These are phyloP conservation scores for Eucalyptus tenuipes DNA, from an alignment of 345 rosid genomes.

Conservation along the genomic window DNA sequence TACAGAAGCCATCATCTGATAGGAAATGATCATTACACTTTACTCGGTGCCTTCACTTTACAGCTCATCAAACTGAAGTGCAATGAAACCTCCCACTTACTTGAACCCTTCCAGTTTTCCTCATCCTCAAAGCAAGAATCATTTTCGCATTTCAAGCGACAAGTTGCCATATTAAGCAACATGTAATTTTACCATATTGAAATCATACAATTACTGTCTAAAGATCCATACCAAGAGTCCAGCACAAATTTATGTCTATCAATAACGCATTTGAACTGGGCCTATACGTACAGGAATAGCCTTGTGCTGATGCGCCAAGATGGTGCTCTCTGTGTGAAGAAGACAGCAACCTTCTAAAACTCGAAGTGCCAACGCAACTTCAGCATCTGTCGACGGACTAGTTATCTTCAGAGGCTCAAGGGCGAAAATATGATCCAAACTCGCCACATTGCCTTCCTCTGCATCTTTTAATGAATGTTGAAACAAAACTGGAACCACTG, in stretches of 20 bases:
- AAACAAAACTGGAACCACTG: constrained; percentile 85
- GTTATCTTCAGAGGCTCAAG: constrained; percentile 75
- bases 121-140: neutral
- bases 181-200: neutral
- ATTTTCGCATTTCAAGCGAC: neutral
- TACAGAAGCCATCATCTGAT: neutral
- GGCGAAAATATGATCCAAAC: constrained; percentile 66
- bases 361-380: constrained; percentile 78
- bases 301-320: constrained; percentile 67
- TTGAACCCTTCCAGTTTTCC: neutral
- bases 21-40: neutral
- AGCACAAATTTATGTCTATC: neutral
- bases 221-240: neutral
- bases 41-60: neutral
- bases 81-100: neutral
- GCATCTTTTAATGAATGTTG: constrained; percentile 53
- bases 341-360: constrained; percentile 94
- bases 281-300: constrained; percentile 48
- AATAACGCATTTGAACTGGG: neutral
- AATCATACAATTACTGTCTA: neutral
- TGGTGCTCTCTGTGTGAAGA: constrained; percentile 74
- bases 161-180: neutral
- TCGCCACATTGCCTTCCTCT: constrained; percentile 58
- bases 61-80: neutral
- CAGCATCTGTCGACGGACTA: constrained; percentile 75